These are phyloP conservation scores for Myxozyma mucilagina DNA, from an alignment of 805 yeast genomes.

Conservation along the genomic window DNA sequence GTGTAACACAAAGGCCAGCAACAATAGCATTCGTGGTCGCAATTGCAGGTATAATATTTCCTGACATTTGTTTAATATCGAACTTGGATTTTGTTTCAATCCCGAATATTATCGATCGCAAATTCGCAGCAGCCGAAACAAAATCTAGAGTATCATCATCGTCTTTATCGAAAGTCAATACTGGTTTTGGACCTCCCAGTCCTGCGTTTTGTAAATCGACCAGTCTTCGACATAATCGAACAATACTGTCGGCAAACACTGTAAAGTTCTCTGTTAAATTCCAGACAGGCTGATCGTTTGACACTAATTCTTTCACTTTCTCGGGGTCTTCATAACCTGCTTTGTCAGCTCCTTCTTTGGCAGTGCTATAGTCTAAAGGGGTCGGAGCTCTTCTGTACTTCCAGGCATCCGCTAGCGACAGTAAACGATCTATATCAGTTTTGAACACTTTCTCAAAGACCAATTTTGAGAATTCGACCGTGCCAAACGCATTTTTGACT, in stretches of 20 bases:
- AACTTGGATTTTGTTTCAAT: constrained; percentile 76
- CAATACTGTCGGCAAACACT: constrained; percentile 54
- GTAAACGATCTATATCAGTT: constrained; percentile 75
- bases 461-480: constrained; percentile 39
- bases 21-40: constrained; percentile 97
- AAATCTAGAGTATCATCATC: constrained; percentile 88
- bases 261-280: constrained; percentile 59
- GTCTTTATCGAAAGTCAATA: constrained; percentile 77
- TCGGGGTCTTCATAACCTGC: constrained; percentile 12
- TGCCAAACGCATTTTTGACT: constrained; percentile 39
- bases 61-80: constrained; percentile 89
- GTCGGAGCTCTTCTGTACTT: constrained; percentile 66
- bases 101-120: constrained; percentile 67
- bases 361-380: constrained; percentile 50
- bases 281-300: constrained; percentile 56
- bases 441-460: constrained; percentile 54
- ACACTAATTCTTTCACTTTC: constrained; percentile 33
- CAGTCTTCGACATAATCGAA: constrained; percentile 53
- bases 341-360: constrained; percentile 10
- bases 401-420: constrained; percentile 76
- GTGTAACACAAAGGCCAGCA: constrained; percentile 81
- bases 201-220: constrained; percentile 37
- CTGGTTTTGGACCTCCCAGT: constrained; percentile 42
- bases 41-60: constrained; percentile 96
- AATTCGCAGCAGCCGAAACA: constrained; percentile 81